Evolutionary conservation across 1,284 basidiomycete species (phyloP).

Genomic region (Melampsora americana): DNA sequence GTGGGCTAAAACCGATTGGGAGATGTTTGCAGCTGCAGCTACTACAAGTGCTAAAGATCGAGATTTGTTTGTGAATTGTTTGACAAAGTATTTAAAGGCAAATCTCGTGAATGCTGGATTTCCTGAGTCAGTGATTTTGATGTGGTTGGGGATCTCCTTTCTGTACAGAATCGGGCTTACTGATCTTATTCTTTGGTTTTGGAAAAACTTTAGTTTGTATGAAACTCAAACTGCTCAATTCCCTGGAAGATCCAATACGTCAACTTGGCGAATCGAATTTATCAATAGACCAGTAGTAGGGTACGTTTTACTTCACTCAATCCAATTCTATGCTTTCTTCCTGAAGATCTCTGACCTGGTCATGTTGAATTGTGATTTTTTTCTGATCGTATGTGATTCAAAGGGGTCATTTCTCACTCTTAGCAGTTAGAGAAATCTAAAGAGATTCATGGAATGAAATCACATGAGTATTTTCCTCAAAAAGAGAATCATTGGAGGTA

Average conservation of each 20-base stretch:
- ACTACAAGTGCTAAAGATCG: conserved; percentile 48
- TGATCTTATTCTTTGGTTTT: background rate
- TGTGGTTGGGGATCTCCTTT: too few relatives aligned
- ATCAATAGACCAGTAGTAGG: conserved; percentile 53
- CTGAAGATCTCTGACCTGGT: too few relatives aligned
- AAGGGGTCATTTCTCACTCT: conserved; percentile 53
- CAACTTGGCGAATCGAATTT: conserved; percentile 53
- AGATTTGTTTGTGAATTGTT: conserved; percentile 51
- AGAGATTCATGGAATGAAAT: conserved; percentile 50
- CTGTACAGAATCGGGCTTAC: background rate
- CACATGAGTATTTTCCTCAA: background rate
- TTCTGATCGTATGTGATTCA: too few relatives aligned
- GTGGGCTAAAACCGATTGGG: conserved; percentile 52
- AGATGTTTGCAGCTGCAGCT: conserved; percentile 53
- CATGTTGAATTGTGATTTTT: too few relatives aligned
- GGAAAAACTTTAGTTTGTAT: conserved; percentile 45
- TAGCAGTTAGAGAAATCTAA: conserved; percentile 53
- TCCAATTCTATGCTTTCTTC: too few relatives aligned
- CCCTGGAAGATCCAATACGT: conserved; percentile 46
- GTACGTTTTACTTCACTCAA: conserved; percentile 12
- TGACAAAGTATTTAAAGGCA: conserved; percentile 51
- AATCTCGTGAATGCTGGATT: conserved; percentile 53
- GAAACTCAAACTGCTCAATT: conserved; percentile 47
- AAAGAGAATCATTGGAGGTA: background rate
- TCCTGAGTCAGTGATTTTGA: conserved; percentile 52